Evolutionary conservation across 1,139 yeast genomes (phyloP).

Genomic region (Sugiyamaella pinicola): DNA sequence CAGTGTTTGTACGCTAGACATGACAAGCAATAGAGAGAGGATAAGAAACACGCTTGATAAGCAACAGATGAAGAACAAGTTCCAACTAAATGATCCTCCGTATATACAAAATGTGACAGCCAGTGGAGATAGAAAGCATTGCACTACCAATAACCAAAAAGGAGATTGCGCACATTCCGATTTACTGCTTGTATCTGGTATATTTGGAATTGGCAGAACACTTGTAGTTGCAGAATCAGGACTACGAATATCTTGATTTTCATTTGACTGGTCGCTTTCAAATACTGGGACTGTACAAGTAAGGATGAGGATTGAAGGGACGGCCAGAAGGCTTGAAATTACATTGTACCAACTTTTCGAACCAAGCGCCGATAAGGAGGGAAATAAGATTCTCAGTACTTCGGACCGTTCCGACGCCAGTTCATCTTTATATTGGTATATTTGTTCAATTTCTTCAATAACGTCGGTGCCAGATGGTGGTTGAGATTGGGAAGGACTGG

Average conservation of each 20-base stretch:
- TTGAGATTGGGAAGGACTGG: not conserved
- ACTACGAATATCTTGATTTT: slow-evolving; percentile 23
- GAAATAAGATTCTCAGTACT: slow-evolving; percentile 32
- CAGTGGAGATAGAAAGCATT: slow-evolving; percentile 38
- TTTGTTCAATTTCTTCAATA: slow-evolving; percentile 18
- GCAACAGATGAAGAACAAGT: not conserved
- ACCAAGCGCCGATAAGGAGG: slow-evolving; percentile 32
- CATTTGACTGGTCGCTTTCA: slow-evolving; percentile 28
- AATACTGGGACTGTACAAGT: slow-evolving; percentile 55
- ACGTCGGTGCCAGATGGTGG: slow-evolving; percentile 5
- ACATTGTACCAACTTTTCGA: slow-evolving; percentile 34
- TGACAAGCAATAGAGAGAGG: not conserved
- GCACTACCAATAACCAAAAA: slow-evolving; percentile 34
- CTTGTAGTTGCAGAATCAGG: not conserved
- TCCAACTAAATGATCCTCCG: not conserved
- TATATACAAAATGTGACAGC: slow-evolving; percentile 24
- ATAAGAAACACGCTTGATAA: not conserved
- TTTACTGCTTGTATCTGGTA: not conserved
- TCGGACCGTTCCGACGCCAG: slow-evolving; percentile 13
- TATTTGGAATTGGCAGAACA: not conserved
- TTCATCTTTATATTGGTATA: slow-evolving; percentile 14
- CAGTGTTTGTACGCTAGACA: not conserved
- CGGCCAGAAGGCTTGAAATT: slow-evolving; percentile 42
- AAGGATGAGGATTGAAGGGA: slow-evolving; percentile 51
- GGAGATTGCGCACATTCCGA: slow-evolving; percentile 20